phyloP scores from a whole-genome alignment of 768 basidiomycete species.

The Goffeauzyma gilvescens region DNA sequence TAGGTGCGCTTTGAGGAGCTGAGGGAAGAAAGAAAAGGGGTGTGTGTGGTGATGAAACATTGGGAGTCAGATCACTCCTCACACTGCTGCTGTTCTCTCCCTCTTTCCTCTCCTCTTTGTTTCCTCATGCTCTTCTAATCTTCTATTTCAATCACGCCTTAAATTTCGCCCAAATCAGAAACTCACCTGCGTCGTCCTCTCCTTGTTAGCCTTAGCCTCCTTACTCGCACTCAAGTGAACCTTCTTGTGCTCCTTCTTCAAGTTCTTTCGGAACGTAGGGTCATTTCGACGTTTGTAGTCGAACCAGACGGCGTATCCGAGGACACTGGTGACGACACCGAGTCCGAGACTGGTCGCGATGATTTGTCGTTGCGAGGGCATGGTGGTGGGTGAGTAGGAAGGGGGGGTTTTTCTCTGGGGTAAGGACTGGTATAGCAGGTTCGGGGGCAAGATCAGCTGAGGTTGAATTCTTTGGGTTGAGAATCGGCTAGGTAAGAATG shows the following conservation, averaged over 20 bases:
- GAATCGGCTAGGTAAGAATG: no score
- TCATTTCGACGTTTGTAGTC: slow-evolving; percentile 88
- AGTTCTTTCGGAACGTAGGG: slow-evolving; percentile 61
- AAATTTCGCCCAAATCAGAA: neutral
- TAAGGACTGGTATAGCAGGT: no score
- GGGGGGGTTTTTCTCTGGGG: no score
- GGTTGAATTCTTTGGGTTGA: no score
- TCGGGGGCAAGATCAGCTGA: no score
- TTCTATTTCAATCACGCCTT: no score
- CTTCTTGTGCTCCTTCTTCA: slow-evolving; percentile 66
- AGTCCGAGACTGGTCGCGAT: slow-evolving; percentile 13
- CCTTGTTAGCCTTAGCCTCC: slow-evolving; percentile 28
- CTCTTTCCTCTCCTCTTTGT: no score
- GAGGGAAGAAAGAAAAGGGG: neutral
- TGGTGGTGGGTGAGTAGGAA: no score
- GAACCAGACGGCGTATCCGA: slow-evolving; percentile 80
- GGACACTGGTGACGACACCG: slow-evolving; percentile 20
- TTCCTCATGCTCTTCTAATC: no score
- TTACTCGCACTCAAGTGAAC: slow-evolving; percentile 45
- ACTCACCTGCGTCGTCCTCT: slow-evolving; percentile 34
- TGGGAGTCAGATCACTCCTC: no score
- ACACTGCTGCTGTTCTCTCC: no score
- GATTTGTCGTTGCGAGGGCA: slow-evolving; percentile 8
- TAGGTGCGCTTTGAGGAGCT: slow-evolving; percentile 42
- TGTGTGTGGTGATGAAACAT: neutral